phyloP scores from a whole-genome alignment of 306 rosid genomes.

The Calophaca sinica region DNA sequence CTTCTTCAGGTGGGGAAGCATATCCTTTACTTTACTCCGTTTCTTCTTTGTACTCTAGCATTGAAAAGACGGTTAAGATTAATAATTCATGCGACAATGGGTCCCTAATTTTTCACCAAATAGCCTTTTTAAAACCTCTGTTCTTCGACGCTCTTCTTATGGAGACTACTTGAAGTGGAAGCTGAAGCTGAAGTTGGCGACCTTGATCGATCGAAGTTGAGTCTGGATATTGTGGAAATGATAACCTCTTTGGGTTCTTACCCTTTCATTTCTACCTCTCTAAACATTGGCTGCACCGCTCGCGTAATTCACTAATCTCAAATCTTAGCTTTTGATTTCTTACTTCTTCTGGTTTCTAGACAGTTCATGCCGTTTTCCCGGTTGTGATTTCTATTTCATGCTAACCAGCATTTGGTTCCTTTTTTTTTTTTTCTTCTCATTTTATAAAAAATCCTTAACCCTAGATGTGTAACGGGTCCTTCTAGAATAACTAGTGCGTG shows the following conservation, averaged over 20 bases:
- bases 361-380: not conserved
- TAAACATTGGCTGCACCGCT: conserved; percentile 6
- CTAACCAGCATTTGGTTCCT: not conserved
- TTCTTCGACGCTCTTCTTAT: not conserved
- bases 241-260: conserved; percentile 41
- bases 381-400: conserved; percentile 1
- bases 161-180: conserved; percentile 7
- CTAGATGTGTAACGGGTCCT: conserved; percentile 22
- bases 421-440: not conserved
- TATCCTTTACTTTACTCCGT: conserved; percentile 44
- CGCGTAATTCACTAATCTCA: conserved; percentile 21
- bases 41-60: conserved; percentile 10
- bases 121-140: not conserved
- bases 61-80: not conserved
- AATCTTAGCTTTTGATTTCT: not conserved
- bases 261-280: conserved; percentile 45
- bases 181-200: too few species aligned
- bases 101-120: conserved; percentile 33
- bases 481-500: not conserved
- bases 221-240: conserved; percentile 45
- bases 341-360: not conserved
- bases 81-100: conserved; percentile 36
- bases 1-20: conserved; percentile 49
- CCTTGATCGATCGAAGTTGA: conserved; percentile 29
- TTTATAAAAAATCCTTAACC: conserved; percentile 7